A percentile compares a stretch with the other conserved stretches of the same genome.
phyloP scores from a whole-genome alignment of 1,284 basidiomycete species.

The Sporisorium reilianum region DNA sequence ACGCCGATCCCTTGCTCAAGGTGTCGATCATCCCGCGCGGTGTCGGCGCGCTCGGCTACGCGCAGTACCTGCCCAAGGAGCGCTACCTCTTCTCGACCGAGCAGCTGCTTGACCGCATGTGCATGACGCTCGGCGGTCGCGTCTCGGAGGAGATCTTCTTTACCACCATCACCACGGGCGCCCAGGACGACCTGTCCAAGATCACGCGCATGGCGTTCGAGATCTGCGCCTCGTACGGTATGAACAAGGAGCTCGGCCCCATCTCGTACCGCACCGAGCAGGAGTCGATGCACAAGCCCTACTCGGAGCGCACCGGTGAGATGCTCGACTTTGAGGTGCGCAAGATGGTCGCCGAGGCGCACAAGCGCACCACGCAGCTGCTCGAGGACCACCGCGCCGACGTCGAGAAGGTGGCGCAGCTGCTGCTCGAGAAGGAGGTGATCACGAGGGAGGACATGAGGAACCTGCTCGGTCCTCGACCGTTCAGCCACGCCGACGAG shows the following conservation, averaged over 20 bases:
- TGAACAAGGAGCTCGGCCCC: constrained; percentile 94
- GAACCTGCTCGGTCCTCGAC: constrained; percentile 82
- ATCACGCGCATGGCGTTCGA: constrained; percentile 98
- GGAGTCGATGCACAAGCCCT: constrained; percentile 95
- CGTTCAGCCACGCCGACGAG: constrained; percentile 79
- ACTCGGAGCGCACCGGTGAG: constrained; percentile 96
- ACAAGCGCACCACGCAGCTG: constrained; percentile 85
- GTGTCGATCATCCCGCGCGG: constrained; percentile 99
- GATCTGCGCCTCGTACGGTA: constrained; percentile 78
- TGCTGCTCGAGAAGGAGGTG: constrained; percentile 92
- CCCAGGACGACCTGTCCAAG: constrained; percentile 96
- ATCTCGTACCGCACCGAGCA: constrained; percentile 92
- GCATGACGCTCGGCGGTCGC: constrained; percentile 98
- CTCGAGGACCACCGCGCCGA: constrained; percentile 85
- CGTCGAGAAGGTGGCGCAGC: constrained; percentile 92
- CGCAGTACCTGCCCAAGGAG: constrained; percentile 94
- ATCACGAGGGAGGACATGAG: constrained; percentile 95
- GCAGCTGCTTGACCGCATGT: constrained; percentile 94
- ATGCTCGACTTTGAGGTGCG: constrained; percentile 89
- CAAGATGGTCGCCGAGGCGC: constrained; percentile 92
- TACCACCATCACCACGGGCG: constrained; percentile 93
- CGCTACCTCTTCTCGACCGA: constrained; percentile 94
- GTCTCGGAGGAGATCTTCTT: constrained; percentile 99
- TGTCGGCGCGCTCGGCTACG: constrained; percentile 94
- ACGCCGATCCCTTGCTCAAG: constrained; percentile 95